These are phyloP conservation scores for Neonectria hederae DNA, from an alignment of 2,329 filamentous ascomycete genomes.

Conservation along the genomic window DNA sequence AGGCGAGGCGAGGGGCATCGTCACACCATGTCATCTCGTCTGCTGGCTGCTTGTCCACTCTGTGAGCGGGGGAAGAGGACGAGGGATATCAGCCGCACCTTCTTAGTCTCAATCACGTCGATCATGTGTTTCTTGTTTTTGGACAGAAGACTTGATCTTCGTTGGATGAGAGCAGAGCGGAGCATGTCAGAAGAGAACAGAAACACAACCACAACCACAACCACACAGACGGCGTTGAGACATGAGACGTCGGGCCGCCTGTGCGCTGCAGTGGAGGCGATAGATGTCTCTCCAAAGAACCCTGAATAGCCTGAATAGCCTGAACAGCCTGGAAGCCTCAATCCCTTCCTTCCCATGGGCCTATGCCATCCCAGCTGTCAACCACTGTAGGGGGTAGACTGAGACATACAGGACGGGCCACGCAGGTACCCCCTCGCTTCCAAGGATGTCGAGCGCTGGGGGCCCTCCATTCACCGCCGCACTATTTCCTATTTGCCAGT, in stretches of 20 bases:
- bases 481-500: conserved; percentile 16
- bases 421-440: conserved; percentile 25
- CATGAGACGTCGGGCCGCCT: too few species aligned
- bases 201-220: too few species aligned
- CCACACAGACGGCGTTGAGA: too few species aligned
- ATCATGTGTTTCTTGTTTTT: background rate
- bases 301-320: background rate
- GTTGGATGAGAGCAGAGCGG: background rate
- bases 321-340: background rate
- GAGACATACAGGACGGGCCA: conserved; percentile 31
- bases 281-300: background rate
- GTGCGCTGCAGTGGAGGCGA: too few species aligned
- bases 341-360: background rate
- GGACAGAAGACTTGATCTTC: background rate
- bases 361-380: conserved; percentile 27
- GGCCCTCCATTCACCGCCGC: conserved; percentile 2
- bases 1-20: conserved; percentile 12
- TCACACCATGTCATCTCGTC: conserved; percentile 23
- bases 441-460: conserved; percentile 1
- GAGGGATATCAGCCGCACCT: background rate
- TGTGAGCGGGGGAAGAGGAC: background rate
- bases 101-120: background rate
- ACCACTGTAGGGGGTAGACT: conserved; percentile 22
- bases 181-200: too few species aligned
- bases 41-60: background rate